phyloP scores from a whole-genome alignment of 225 moss, liverwort and hornwort genomes.

The Marchantia paleacea region DNA sequence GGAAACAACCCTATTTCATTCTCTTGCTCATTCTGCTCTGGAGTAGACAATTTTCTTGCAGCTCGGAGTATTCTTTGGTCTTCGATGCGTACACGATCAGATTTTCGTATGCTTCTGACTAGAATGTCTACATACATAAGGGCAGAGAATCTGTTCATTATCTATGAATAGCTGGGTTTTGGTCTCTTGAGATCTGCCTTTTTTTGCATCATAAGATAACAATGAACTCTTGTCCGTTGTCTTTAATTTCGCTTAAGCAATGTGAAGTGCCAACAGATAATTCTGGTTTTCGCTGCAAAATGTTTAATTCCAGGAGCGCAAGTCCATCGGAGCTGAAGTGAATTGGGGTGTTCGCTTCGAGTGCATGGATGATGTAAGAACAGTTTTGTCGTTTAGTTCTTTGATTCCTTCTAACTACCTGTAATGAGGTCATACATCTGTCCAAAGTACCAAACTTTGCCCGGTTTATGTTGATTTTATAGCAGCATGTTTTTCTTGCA shows the following conservation, averaged over 20 bases:
- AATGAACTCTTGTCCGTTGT: neutral
- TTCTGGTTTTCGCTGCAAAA: neutral
- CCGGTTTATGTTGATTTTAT: neutral
- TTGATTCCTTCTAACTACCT: neutral
- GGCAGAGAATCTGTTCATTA: too few species aligned
- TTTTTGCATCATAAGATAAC: neutral
- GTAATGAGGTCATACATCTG: neutral
- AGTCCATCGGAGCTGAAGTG: slow-evolving; percentile 99
- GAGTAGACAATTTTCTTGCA: too few species aligned
- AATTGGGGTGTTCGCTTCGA: slow-evolving; percentile 98
- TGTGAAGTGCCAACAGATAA: neutral
- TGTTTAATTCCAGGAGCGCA: slow-evolving; percentile 66
- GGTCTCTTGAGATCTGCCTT: neutral
- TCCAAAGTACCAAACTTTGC: neutral
- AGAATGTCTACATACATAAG: too few species aligned
- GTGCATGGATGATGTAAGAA: slow-evolving; percentile 75
- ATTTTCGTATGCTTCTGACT: too few species aligned
- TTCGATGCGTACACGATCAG: too few species aligned
- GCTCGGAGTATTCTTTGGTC: too few species aligned
- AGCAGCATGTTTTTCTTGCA: neutral
- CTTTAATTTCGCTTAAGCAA: neutral
- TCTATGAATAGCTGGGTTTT: neutral
- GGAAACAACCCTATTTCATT: too few species aligned
- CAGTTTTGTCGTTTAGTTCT: neutral
- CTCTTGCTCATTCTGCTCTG: too few species aligned